A percentile compares a stretch with the other conserved stretches of the same genome.
These are phyloP conservation scores for Malus fusca DNA, from an alignment of 306 rosid species.

Conservation along the genomic window DNA sequence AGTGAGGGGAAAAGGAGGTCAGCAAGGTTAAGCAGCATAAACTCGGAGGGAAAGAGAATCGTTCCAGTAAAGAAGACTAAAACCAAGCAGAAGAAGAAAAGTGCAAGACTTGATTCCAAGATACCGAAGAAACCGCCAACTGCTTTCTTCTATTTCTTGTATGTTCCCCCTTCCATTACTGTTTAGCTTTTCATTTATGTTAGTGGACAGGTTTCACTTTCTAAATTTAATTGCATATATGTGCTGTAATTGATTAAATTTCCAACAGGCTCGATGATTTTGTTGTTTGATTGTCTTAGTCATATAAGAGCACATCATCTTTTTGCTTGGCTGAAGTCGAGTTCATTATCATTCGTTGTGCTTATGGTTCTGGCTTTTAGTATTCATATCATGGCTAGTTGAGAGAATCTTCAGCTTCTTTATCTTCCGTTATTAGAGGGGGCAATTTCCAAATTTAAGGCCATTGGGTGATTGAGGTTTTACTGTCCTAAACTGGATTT, in stretches of 20 bases:
- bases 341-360: background rate
- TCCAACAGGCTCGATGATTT: background rate
- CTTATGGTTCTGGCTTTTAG: no score
- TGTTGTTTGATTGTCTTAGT: background rate
- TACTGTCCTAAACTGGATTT: conserved; percentile 19
- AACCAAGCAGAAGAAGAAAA: conserved; percentile 50
- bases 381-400: background rate
- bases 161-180: conserved; percentile 11
- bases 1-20: conserved; percentile 31
- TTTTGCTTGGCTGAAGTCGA: background rate
- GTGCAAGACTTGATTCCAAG: conserved; percentile 50
- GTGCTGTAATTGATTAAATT: background rate
- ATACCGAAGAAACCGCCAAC: conserved; percentile 98
- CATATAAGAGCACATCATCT: background rate
- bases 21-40: conserved; percentile 2
- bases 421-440: background rate
- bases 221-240: background rate
- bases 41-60: conserved; percentile 19
- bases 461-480: background rate
- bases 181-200: conserved; percentile 2
- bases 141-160: conserved; percentile 95
- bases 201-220: conserved; percentile 1
- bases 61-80: conserved; percentile 39
- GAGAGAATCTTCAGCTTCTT: background rate
- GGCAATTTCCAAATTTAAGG: background rate